Evolutionary conservation across 306 rosid species (phyloP).

Genomic region (Fragaria iinumae): DNA sequence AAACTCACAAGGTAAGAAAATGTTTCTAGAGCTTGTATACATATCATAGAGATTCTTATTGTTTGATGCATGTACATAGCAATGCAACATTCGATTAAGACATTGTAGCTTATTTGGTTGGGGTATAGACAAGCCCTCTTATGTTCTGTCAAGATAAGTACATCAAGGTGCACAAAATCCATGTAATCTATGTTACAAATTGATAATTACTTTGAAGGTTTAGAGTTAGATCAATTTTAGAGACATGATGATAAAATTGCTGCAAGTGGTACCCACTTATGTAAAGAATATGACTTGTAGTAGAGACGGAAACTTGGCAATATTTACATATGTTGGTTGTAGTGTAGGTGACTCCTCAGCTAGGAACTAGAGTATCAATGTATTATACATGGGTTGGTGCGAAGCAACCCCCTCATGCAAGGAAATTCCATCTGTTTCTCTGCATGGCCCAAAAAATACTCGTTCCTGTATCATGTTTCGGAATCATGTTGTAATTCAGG

Average conservation of each 20-base stretch:
- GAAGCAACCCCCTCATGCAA: not conserved
- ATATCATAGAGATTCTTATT: not conserved
- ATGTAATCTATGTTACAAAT: not conserved
- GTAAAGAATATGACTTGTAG: not conserved
- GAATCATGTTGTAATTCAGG: not conserved
- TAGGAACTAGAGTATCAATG: not conserved
- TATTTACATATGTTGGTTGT: too few species aligned
- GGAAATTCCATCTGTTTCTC: not conserved
- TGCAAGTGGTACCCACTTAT: not conserved
- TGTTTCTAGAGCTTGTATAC: conserved; percentile 7
- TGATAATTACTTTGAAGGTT: not conserved
- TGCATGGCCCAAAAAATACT: not conserved
- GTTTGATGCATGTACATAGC: not conserved
- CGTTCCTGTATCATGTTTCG: not conserved
- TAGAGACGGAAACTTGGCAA: not conserved
- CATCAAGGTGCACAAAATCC: not conserved
- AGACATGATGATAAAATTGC: not conserved
- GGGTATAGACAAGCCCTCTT: not conserved
- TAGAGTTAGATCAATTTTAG: not conserved
- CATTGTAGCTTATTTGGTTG: not conserved
- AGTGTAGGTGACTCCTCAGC: too few species aligned
- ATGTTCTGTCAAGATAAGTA: not conserved
- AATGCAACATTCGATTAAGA: not conserved
- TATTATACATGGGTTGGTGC: too few species aligned
- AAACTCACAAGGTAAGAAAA: conserved; percentile 71